Conservation (phyloP, 495 filamentous ascomycete species). For the Tuber melanosporum region DNA sequence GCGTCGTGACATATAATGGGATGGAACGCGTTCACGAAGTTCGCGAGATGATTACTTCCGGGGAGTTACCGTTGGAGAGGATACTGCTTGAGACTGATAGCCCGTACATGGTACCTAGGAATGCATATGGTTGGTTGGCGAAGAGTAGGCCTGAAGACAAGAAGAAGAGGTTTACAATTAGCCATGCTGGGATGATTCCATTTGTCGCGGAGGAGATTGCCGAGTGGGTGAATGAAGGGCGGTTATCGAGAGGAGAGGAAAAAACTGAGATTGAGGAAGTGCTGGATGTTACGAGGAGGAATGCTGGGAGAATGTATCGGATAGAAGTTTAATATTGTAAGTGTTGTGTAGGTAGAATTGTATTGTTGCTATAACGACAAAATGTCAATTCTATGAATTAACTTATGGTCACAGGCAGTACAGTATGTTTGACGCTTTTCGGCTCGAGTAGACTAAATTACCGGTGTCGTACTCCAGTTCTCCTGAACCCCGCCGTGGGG, state of each 20-base stretch:
- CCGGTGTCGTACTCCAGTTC: not conserved
- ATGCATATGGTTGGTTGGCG: conserved; percentile 21
- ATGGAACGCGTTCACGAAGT: conserved; percentile 8
- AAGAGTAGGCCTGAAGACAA: not conserved
- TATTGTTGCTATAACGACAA: not conserved
- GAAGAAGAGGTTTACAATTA: conserved; percentile 21
- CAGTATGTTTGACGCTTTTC: not conserved
- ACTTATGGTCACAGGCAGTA: not conserved
- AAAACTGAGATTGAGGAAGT: conserved; percentile 22
- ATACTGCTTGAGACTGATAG: conserved; percentile 35
- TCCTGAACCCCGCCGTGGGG: not conserved
- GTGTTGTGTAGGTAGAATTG: not conserved
- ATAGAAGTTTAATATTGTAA: conserved; percentile 22
- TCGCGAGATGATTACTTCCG: conserved; percentile 9
- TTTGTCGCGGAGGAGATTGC: conserved; percentile 29
- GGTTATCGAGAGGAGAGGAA: conserved; percentile 11
- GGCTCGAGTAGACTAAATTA: no score
- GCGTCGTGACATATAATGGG: conserved; percentile 24
- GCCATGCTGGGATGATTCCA: conserved; percentile 37
- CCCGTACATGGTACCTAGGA: conserved; percentile 33
- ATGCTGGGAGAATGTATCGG: conserved; percentile 35
- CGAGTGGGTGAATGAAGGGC: conserved; percentile 22
- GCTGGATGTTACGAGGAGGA: conserved; percentile 31
- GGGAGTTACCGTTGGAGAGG: conserved; percentile 26
- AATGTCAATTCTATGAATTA: not conserved